phyloP scores from a whole-genome alignment of 768 basidiomycete genomes.

The Hygrocybe punicea region DNA sequence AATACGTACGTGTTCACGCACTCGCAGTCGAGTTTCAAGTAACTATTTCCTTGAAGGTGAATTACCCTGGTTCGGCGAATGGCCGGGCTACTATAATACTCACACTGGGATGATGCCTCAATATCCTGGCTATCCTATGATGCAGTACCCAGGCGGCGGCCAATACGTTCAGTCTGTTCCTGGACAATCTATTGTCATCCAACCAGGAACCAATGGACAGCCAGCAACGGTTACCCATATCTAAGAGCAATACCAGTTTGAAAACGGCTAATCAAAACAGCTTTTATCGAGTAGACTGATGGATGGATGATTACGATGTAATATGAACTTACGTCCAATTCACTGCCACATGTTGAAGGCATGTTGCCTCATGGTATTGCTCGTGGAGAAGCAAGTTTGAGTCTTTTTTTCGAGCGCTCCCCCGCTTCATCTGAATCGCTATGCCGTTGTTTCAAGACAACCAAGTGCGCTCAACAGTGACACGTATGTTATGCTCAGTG shows the following conservation, averaged over 20 bases:
- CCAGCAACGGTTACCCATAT: slow-evolving; percentile 62
- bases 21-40: slow-evolving; percentile 29
- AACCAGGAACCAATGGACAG: slow-evolving; percentile 59
- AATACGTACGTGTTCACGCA: slow-evolving; percentile 25
- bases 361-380: slow-evolving; percentile 3
- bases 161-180: slow-evolving; percentile 27
- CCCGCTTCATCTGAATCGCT: too few relatives aligned
- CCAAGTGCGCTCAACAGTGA: slow-evolving; percentile 44
- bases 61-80: slow-evolving; percentile 74
- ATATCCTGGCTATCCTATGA: slow-evolving; percentile 38
- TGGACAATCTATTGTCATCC: slow-evolving; percentile 65
- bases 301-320: background rate
- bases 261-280: too few relatives aligned
- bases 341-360: slow-evolving; percentile 3
- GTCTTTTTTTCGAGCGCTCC: too few relatives aligned
- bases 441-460: slow-evolving; percentile 53
- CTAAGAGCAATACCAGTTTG: slow-evolving; percentile 31
- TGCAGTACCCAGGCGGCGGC: slow-evolving; percentile 32
- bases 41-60: slow-evolving; percentile 40
- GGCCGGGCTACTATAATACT: slow-evolving; percentile 56
- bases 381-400: background rate
- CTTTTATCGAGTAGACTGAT: background rate
- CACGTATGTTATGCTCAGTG: slow-evolving; percentile 30
- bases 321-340: slow-evolving; percentile 1
- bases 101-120: slow-evolving; percentile 20